Evolutionary conservation across 2,329 filamentous ascomycete species (phyloP), one percentile per base, ranked within the genome.

Genomic region (Xylariaceae sp.): DNA sequence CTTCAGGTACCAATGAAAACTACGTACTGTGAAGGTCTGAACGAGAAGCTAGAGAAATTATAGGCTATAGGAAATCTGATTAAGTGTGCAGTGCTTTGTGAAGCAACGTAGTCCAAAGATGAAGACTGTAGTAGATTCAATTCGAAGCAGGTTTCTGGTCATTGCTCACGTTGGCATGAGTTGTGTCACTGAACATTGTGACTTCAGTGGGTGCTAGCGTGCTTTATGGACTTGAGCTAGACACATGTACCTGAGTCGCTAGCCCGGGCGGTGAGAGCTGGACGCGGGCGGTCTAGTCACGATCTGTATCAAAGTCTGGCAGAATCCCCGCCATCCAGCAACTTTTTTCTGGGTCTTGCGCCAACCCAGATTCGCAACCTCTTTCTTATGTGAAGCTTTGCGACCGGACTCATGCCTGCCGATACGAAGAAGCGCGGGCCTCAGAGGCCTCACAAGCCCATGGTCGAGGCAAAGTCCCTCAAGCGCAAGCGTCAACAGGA

Each of bases 401-500:
- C 42, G 32, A 45, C 36, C 27, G 35, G n/a, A 45, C 22, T 39
- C 27, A 65, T 65, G 63, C 57, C 59, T 47, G 48, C 58, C 46
- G 54, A 51, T 39, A 48, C 58, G 27, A 52, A 48, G 7, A 55
- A 54, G 44, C 58, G 57, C n/a, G 47, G 48, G 44, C 43, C 57
- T 36, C 56, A 56, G 46, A 65, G 60, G 48, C 62, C 62, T 40
- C 60, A 58, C 18, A 61, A 62, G 35, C 46, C 47, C 6, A 66
- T 63, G 39, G 53, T 58, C 33, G 63, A 62, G 42, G 36, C 58
- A 6, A 69, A 68, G 55, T 64, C 65, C 1, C 58, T 72, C 32
- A 74, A 74, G 59, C 63, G 72, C 39, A 73, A 74, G 56, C 63
- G 71, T 10, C 68, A 70, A 22, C 64, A 71, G 40, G 69, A 71